Evolutionary conservation across 2,329 filamentous ascomycete genomes (phyloP).

Genomic region (Colletotrichum shisoi): DNA sequence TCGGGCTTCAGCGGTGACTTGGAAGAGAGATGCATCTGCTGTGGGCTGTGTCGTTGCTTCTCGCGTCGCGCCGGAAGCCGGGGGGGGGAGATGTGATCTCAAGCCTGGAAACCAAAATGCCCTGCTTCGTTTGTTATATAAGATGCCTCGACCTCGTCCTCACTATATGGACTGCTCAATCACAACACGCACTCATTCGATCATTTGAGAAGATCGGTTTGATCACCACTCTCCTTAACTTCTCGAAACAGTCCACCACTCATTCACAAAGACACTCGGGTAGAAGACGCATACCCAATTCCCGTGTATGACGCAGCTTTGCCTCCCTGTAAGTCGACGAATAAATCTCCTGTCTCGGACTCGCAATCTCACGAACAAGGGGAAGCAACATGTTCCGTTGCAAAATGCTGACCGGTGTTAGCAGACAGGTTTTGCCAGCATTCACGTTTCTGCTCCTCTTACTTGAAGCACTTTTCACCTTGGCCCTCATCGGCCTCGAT

Average conservation of each 20-base stretch:
- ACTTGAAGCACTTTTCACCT: neutral
- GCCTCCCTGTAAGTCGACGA: neutral
- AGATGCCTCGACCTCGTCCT: conserved; percentile 1
- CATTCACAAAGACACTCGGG: neutral
- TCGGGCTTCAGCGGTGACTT: neutral
- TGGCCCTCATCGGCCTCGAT: neutral
- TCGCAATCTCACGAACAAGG: neutral
- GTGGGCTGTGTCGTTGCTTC: neutral
- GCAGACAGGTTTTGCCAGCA: neutral
- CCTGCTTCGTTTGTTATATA: neutral
- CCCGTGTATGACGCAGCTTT: neutral
- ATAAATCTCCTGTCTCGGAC: neutral
- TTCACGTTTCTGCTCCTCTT: conserved; percentile 1
- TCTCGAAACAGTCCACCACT: neutral
- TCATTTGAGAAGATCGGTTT: neutral
- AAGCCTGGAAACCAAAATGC: neutral
- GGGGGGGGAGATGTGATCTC: neutral
- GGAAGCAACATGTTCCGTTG: neutral
- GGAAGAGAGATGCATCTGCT: neutral
- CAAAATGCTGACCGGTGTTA: neutral
- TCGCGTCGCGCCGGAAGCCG: neutral
- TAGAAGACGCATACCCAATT: neutral
- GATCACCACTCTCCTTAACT: neutral
- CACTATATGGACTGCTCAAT: neutral
- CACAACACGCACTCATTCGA: neutral